A percentile compares a stretch with the other conserved stretches of the same genome.
Conservation (phyloP, 495 filamentous ascomycete genomes). For the Talaromyces thailandensis region DNA sequence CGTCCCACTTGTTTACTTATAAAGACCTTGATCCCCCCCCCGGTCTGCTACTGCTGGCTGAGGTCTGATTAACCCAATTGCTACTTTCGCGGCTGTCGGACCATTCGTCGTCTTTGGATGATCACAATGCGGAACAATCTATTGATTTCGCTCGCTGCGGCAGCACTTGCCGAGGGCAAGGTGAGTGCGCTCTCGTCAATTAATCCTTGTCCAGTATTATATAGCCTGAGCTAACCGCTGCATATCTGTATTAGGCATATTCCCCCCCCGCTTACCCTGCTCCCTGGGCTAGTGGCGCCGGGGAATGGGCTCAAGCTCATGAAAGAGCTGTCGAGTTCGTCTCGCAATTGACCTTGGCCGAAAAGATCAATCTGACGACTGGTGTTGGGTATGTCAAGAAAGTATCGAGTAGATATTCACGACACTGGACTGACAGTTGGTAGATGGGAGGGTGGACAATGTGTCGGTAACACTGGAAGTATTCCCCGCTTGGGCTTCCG, state of each 20-base stretch:
- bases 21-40: neutral
- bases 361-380: slow-evolving; percentile 91
- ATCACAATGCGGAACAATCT: slow-evolving; percentile 30
- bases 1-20: neutral
- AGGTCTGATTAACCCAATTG: neutral
- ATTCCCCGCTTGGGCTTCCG: slow-evolving; percentile 53
- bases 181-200: neutral
- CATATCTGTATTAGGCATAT: slow-evolving; percentile 17
- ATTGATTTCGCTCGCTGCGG: slow-evolving; percentile 24
- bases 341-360: slow-evolving; percentile 69
- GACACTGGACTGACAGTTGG: neutral
- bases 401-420: neutral
- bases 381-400: slow-evolving; percentile 54
- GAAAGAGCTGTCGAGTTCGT: slow-evolving; percentile 69
- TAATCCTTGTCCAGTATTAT: neutral
- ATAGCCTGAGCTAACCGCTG: neutral
- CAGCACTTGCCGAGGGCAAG: slow-evolving; percentile 28
- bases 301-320: slow-evolving; percentile 73
- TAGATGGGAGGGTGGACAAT: slow-evolving; percentile 68
- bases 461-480: slow-evolving; percentile 62
- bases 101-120: neutral
- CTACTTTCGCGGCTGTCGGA: neutral
- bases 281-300: slow-evolving; percentile 65
- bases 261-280: slow-evolving; percentile 72
- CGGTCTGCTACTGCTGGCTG: neutral